phyloP scores from a whole-genome alignment of 2,329 filamentous ascomycete genomes.

The Venturia asperata region DNA sequence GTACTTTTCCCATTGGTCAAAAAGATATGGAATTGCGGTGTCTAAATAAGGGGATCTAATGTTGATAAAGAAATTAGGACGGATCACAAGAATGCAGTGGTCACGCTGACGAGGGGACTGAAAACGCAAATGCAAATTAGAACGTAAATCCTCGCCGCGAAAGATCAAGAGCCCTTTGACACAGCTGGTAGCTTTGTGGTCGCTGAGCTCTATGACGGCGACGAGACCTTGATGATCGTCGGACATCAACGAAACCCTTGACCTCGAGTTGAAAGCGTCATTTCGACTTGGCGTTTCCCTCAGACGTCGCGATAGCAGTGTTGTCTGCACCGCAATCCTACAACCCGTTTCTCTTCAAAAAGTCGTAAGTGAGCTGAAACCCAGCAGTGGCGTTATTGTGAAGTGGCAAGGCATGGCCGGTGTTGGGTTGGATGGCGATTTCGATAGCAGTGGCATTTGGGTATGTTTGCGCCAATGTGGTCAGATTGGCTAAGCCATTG shows the following conservation, averaged over 20 bases:
- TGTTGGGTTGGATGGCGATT: constrained; percentile 31
- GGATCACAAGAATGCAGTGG: not conserved
- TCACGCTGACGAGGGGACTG: not conserved
- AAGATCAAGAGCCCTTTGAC: no score
- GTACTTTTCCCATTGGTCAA: not conserved
- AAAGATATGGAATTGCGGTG: not conserved
- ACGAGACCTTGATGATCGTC: no score
- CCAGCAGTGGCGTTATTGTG: constrained; percentile 32
- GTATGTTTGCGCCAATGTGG: constrained; percentile 24
- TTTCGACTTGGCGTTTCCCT: no score
- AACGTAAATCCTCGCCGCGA: no score
- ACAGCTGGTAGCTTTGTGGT: no score
- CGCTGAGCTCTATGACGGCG: no score
- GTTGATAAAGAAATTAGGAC: no score
- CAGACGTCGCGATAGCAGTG: not conserved
- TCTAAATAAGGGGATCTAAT: not conserved
- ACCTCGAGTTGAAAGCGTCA: no score
- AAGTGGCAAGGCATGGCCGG: constrained; percentile 33
- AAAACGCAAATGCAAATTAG: no score
- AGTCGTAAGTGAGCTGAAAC: constrained; percentile 21
- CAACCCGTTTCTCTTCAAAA: constrained; percentile 14
- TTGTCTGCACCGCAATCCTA: not conserved
- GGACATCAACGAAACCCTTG: no score
- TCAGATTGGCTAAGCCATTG: constrained; percentile 25
- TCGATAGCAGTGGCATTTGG: constrained; percentile 27